These are phyloP conservation scores for Geotrichum candidum DNA, from an alignment of 1,139 yeast species.

Conservation along the genomic window DNA sequence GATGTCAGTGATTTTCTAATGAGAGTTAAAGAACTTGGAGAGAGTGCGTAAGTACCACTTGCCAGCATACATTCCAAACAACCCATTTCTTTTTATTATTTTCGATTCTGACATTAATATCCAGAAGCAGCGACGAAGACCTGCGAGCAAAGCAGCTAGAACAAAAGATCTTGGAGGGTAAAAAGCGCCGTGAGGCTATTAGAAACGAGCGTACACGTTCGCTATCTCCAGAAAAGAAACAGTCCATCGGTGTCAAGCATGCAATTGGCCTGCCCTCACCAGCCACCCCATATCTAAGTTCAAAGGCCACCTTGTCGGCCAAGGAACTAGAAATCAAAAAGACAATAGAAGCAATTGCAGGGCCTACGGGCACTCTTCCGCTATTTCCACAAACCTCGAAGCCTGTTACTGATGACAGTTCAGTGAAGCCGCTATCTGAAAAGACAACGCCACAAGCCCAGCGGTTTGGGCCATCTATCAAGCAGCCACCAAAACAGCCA, in stretches of 20 bases:
- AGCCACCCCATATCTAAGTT: conserved; percentile 6
- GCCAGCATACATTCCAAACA: background rate
- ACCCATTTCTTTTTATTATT: background rate
- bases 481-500: background rate
- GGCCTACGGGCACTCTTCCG: conserved; percentile 20
- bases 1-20: conserved; percentile 36
- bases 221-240: conserved; percentile 25
- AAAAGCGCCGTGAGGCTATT: conserved; percentile 31
- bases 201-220: conserved; percentile 30
- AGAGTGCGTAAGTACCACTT: conserved; percentile 28
- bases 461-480: background rate
- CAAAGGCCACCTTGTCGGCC: conserved; percentile 8
- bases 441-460: background rate
- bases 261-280: background rate
- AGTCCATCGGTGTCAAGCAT: conserved; percentile 5
- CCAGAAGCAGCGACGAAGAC: conserved; percentile 35
- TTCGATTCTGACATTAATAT: background rate
- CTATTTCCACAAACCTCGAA: conserved; percentile 8
- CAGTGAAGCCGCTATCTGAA: background rate
- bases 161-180: conserved; percentile 32
- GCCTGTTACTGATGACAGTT: background rate
- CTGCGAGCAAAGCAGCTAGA: conserved; percentile 34
- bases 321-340: conserved; percentile 24
- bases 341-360: conserved; percentile 24
- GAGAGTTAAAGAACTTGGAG: conserved; percentile 35